A percentile compares a stretch with the other conserved stretches of the same genome.
Evolutionary conservation across 139 green algal genomes (phyloP).

Genomic region (Choricystis sp.): DNA sequence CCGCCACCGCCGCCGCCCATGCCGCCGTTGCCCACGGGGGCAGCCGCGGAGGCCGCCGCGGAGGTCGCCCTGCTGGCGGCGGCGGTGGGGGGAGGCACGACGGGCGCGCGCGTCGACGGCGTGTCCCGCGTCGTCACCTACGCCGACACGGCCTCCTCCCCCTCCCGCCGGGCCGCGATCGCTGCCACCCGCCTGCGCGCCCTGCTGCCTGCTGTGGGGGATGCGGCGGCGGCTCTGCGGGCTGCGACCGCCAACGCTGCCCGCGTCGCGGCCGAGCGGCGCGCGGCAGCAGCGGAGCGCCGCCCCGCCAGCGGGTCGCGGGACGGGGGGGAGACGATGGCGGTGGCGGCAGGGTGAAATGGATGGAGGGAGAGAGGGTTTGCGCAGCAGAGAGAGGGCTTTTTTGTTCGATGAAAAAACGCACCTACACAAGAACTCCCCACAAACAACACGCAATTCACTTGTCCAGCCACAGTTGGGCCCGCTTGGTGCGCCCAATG

Average conservation of each 20-base stretch:
- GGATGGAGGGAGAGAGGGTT: background rate
- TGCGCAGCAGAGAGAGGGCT: background rate
- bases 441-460: slow-evolving; percentile 4
- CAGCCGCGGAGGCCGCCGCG: too few relatives aligned
- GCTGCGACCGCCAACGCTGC: background rate
- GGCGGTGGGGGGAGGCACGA: too few relatives aligned
- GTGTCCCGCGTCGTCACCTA: background rate
- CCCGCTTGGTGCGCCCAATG: slow-evolving; percentile 36
- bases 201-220: too few relatives aligned
- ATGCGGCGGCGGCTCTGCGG: background rate
- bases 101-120: background rate
- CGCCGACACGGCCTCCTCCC: background rate
- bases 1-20: too few relatives aligned
- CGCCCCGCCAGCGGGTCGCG: too few relatives aligned
- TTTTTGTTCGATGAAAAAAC: background rate
- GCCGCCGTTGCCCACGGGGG: background rate
- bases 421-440: background rate
- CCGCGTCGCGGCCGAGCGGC: too few relatives aligned
- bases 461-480: slow-evolving; percentile 33
- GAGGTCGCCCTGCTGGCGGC: background rate
- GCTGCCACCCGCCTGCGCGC: background rate
- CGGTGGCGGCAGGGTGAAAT: too few relatives aligned
- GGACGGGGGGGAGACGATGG: too few relatives aligned
- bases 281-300: background rate
- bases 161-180: background rate